Base-by-base conservation (phyloP, 179 eudicot genomes). In the Beta corolliflora region DNA sequence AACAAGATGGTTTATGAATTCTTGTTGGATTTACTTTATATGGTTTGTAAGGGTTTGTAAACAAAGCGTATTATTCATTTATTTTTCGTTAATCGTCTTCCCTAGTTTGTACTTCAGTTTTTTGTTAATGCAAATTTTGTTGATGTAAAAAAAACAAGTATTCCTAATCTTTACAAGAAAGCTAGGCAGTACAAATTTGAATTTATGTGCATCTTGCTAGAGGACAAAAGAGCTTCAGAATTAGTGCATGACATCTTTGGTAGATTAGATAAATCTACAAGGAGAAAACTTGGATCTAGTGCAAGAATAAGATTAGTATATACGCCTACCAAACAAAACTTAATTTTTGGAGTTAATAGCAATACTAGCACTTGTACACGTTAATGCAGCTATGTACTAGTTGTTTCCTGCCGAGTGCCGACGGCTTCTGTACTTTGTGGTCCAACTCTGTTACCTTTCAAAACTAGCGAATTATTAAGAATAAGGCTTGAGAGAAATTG, bases 221-320 rank as follows among this genome's bases (percentile, higher is more conserved):
- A 48, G 31, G 75, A 71, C 75, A 71, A 71, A 71, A 45, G 56
- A 71, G 75, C 29, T 45, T 21, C 21, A n/a, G 48, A 18, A 71
- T 15, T 23, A 71, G 16, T n/a, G 8, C 19, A 67, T 15, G 54
- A 45, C 74, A 46, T 45, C 0, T 48, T 71, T 50, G 75, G 58
- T n/a, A 10, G 75, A 71, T n/a, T 46, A 71, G 58, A 50, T 71
- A 71, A 71, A 25, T 71, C 56, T 21, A 71, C 16, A 19, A 46
- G 21, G 25, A 48, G 56, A 48, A 46, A 13, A 69, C 13, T 69
- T 69, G 75, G 75, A 71, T 71, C 58, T 48, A 1, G 56, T 71
- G 41, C 5, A 71, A 71, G 7, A 19, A 71, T 19, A 71, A 71
- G 75, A 71, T 71, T 71, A 71, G 75, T 48, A 71, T 21, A 71